These are phyloP conservation scores for Candida tallmaniae DNA, from an alignment of 805 yeast genomes.

Conservation along the genomic window DNA sequence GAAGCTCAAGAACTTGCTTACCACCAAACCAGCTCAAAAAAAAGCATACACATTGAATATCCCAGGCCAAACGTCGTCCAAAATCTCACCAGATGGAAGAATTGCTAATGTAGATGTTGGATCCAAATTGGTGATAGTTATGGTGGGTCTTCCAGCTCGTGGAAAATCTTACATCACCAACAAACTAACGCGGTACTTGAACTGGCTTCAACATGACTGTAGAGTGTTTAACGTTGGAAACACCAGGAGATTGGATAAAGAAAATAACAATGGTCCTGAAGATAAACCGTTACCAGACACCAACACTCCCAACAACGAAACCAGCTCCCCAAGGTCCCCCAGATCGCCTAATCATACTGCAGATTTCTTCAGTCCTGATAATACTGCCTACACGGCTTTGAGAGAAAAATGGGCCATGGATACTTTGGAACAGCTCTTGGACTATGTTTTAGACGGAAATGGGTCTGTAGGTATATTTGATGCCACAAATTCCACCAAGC, in stretches of 20 bases:
- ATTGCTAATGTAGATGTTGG: conserved; percentile 67
- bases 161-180: conserved; percentile 94
- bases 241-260: conserved; percentile 74
- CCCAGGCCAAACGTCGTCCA: conserved; percentile 85
- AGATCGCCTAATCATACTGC: conserved; percentile 55
- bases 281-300: conserved; percentile 50
- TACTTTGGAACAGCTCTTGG: conserved; percentile 77
- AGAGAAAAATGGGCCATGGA: conserved; percentile 97
- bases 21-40: conserved; percentile 38
- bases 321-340: conserved; percentile 11
- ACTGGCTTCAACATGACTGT: conserved; percentile 91
- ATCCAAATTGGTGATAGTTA: conserved; percentile 82
- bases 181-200: conserved; percentile 82
- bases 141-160: conserved; percentile 95
- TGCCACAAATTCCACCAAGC: conserved; percentile 73
- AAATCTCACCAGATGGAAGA: conserved; percentile 71
- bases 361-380: conserved; percentile 79
- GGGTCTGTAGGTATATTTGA: conserved; percentile 93
- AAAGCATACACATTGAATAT: conserved; percentile 84
- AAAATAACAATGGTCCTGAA: conserved; percentile 63
- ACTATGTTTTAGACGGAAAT: conserved; percentile 71
- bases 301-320: conserved; percentile 31
- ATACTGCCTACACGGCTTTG: conserved; percentile 54
- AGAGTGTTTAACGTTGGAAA: conserved; percentile 93
- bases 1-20: conserved; percentile 29